phyloP scores from a whole-genome alignment of 2,329 filamentous ascomycete species.

The Bretziella fagacearum region DNA sequence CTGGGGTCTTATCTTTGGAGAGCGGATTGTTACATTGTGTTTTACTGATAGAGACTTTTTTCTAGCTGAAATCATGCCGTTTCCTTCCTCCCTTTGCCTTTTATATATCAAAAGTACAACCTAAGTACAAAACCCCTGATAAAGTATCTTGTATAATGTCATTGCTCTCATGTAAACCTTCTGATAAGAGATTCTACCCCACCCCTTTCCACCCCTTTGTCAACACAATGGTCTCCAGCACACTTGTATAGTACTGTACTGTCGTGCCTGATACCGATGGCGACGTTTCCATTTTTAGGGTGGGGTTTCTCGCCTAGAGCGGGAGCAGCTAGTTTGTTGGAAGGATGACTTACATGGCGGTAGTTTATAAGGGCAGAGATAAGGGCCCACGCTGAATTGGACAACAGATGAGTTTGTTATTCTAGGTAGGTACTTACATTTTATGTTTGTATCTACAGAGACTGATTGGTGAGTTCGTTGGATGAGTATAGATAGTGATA shows the following conservation, averaged over 20 bases:
- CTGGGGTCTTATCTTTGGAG: not conserved
- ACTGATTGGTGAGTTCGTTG: not conserved
- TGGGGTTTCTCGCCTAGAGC: no score
- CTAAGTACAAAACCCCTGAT: not conserved
- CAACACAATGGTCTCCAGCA: no score
- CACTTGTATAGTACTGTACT: no score
- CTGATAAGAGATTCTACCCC: not conserved
- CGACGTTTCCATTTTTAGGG: no score
- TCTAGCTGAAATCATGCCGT: not conserved
- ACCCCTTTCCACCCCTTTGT: not conserved
- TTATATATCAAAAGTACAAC: not conserved
- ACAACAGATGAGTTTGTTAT: not conserved
- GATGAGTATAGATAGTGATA: not conserved
- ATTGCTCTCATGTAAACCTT: not conserved
- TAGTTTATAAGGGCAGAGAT: not conserved
- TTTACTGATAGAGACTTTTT: slow-evolving; percentile 2
- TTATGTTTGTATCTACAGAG: no score
- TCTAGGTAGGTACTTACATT: not conserved
- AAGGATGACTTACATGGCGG: no score
- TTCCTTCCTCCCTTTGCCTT: not conserved
- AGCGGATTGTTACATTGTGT: not conserved
- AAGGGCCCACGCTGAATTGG: not conserved
- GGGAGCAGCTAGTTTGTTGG: no score
- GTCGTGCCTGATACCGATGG: no score
- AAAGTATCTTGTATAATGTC: not conserved